A percentile compares a stretch with the other conserved stretches of the same genome.
phyloP scores from a whole-genome alignment of 2,329 filamentous ascomycete genomes.

The Leptodontidium sp. region DNA sequence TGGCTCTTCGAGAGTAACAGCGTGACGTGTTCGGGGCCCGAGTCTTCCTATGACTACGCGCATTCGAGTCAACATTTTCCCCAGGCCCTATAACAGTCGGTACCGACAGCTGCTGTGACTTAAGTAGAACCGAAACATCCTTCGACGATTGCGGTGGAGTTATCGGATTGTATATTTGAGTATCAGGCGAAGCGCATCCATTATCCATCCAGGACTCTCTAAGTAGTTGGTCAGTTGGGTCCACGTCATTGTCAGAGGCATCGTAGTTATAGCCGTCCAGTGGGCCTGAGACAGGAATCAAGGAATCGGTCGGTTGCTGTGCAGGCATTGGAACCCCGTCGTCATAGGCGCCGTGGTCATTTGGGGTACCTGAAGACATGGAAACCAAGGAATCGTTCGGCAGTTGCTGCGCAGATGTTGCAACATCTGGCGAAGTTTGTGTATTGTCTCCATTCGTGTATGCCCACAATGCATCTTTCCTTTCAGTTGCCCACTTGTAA shows the following conservation, averaged over 20 bases:
- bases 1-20: conserved; percentile 23
- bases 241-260: not conserved
- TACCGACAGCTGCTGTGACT: not conserved
- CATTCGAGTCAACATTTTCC: conserved; percentile 30
- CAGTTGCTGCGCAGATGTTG: not conserved
- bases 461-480: conserved; percentile 25
- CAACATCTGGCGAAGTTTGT: conserved; percentile 21
- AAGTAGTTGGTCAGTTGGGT: too few species aligned
- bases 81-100: conserved; percentile 2
- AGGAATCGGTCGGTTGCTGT: conserved; percentile 8
- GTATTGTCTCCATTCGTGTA: conserved; percentile 18
- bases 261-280: not conserved
- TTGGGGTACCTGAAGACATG: too few species aligned
- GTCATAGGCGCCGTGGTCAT: too few species aligned
- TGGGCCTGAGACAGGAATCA: not conserved
- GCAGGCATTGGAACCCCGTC: not conserved
- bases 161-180: conserved; percentile 25
- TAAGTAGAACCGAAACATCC: conserved; percentile 28
- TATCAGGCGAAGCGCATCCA: not conserved
- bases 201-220: too few species aligned
- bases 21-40: conserved; percentile 17
- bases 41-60: conserved; percentile 30
- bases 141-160: conserved; percentile 28
- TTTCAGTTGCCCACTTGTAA: conserved; percentile 28
- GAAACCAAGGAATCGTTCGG: too few species aligned